Conservation (phyloP, 129 eudicot species). For the Chrysanthemum makinoi region DNA sequence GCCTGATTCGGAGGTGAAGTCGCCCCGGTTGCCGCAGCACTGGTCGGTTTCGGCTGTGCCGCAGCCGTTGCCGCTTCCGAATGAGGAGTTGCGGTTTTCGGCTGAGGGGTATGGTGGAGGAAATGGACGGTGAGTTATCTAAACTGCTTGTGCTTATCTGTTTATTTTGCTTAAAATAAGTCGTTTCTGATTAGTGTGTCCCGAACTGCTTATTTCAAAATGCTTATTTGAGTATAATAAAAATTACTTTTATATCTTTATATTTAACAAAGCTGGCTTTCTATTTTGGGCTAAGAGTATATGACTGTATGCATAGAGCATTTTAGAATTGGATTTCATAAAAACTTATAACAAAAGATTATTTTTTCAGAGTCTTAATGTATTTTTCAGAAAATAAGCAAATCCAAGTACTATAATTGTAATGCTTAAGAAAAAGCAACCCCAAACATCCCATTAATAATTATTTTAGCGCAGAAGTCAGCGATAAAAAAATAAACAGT, state of each 20-base stretch:
- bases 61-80: conserved; percentile 74
- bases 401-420: no score
- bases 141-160: not conserved
- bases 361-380: no score
- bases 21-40: conserved; percentile 33
- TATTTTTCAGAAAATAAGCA: not conserved
- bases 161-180: not conserved
- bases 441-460: not conserved
- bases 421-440: not conserved
- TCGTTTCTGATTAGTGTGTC: not conserved
- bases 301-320: no score
- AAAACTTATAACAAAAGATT: no score
- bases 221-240: no score
- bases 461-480: no score
- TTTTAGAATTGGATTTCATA: no score
- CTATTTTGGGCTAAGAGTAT: no score
- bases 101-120: conserved; percentile 18
- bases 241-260: no score
- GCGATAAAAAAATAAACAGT: no score
- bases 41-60: conserved; percentile 75
- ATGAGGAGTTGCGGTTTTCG: conserved; percentile 39
- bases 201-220: not conserved
- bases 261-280: no score
- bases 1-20: conserved; percentile 47
- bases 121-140: conserved; percentile 28